Evolutionary conservation across 2,329 filamentous ascomycete genomes (phyloP).

Genomic region (Pestalotiopsis fici): DNA sequence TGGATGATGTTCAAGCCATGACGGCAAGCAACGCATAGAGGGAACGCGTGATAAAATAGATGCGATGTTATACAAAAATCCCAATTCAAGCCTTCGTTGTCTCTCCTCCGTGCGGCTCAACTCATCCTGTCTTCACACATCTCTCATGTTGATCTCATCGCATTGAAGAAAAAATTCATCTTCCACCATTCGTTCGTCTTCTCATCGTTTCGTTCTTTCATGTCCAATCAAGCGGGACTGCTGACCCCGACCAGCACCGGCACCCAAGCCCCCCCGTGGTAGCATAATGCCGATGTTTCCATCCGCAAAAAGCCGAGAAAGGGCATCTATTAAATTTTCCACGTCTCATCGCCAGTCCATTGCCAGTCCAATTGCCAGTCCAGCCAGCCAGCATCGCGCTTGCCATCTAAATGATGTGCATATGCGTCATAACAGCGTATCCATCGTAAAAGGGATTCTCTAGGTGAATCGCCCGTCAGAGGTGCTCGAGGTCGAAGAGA

Average conservation of each 20-base stretch:
- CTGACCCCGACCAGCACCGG: slow-evolving; percentile 2
- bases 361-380: slow-evolving; percentile 8
- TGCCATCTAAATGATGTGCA: slow-evolving; percentile 33
- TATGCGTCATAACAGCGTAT: slow-evolving; percentile 38
- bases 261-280: neutral
- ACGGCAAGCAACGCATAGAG: neutral
- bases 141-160: slow-evolving; percentile 1
- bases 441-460: slow-evolving; percentile 33
- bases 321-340: slow-evolving; percentile 7
- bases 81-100: neutral
- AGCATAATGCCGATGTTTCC: neutral
- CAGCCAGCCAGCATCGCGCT: slow-evolving; percentile 16
- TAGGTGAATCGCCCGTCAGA: slow-evolving; percentile 17
- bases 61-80: slow-evolving; percentile 8
- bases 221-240: slow-evolving; percentile 6
- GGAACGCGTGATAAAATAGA: neutral
- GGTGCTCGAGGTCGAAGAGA: slow-evolving; percentile 21
- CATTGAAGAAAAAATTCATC: neutral
- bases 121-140: neutral
- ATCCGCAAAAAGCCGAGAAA: neutral
- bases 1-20: neutral
- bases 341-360: neutral
- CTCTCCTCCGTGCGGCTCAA: neutral
- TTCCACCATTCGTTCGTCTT: slow-evolving; percentile 8
- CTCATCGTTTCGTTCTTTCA: slow-evolving; percentile 8